Evolutionary conservation across 352 stramenopile species (phyloP).

Genomic region (Pythium oligandrum): DNA sequence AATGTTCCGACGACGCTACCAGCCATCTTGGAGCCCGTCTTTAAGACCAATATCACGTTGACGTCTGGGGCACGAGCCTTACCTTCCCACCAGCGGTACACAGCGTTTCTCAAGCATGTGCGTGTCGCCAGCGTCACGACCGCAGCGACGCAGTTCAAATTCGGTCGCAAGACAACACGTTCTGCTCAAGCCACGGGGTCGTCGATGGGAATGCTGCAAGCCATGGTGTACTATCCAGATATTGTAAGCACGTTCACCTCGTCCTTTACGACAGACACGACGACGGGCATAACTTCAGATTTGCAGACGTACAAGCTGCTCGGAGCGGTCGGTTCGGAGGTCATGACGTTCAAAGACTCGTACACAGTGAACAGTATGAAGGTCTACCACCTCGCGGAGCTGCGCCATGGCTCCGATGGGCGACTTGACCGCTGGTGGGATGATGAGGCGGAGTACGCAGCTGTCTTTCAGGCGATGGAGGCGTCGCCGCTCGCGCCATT

Average conservation of each 20-base stretch:
- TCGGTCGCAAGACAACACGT: constrained; percentile 19
- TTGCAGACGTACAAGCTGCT: constrained; percentile 34
- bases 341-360: constrained; percentile 36
- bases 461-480: constrained; percentile 28
- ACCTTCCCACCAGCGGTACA: neutral
- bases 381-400: constrained; percentile 24
- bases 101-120: constrained; percentile 18
- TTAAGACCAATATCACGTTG: constrained; percentile 21
- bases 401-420: neutral
- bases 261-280: neutral
- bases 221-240: constrained; percentile 33
- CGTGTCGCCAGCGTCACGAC: constrained; percentile 20
- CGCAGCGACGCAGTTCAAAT: constrained; percentile 25
- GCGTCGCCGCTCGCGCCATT: constrained; percentile 18
- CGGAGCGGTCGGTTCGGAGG: constrained; percentile 23
- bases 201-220: constrained; percentile 35
- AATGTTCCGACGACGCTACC: constrained; percentile 15
- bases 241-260: constrained; percentile 25
- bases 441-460: constrained; percentile 24
- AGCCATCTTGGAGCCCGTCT: constrained; percentile 22
- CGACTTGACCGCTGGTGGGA: constrained; percentile 24
- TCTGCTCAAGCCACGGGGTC: constrained; percentile 16
- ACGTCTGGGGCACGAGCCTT: constrained; percentile 19
- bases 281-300: constrained; percentile 11
- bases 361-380: constrained; percentile 25